phyloP scores from a whole-genome alignment of 176 grass and related monocot genomes.

The barley (Hordeum vulgare) region MorexV3_pseudomolecules_assembly NC_058518.1:493563313-493563812 shows the following conservation, averaged over 20 bases:
- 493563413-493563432: neutral
- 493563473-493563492: neutral
- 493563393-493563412: neutral
- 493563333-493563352: slow-evolving; percentile 80
- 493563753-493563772: neutral
- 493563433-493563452: neutral
- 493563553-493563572: neutral
- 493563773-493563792: neutral
- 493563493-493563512: neutral
- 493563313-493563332: slow-evolving; percentile 69
- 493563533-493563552: neutral
- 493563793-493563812: neutral
- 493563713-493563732: neutral
- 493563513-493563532: neutral
- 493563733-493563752: neutral
- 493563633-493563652: neutral
- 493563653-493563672: neutral
- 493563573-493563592: neutral
- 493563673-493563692: neutral
- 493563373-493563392: neutral
- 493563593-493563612: neutral
- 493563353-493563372: slow-evolving; percentile 79
- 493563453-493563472: neutral
- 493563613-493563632: neutral
- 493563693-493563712: neutral